A percentile compares a stretch with the other conserved stretches of the same genome.
phyloP scores from a whole-genome alignment of 2,329 filamentous ascomycete genomes.

The Trichoderma afroharzianum region DNA sequence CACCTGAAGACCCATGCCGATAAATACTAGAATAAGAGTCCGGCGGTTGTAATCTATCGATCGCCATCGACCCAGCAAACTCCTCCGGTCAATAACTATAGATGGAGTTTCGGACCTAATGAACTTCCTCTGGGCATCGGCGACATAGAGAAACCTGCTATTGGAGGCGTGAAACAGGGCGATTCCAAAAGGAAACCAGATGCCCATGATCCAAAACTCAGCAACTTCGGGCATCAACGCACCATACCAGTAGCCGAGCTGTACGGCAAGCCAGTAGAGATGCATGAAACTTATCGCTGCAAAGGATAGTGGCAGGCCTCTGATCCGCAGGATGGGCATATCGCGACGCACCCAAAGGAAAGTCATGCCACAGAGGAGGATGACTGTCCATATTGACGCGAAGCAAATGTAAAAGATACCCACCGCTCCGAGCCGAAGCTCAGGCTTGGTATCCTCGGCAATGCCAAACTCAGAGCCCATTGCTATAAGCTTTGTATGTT shows the following conservation, averaged over 20 bases:
- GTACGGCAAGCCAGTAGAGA: slow-evolving; percentile 41
- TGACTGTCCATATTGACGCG: slow-evolving; percentile 36
- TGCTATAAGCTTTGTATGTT: slow-evolving; percentile 5
- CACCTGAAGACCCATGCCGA: slow-evolving; percentile 57
- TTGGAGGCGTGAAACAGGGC: slow-evolving; percentile 64
- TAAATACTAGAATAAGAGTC: slow-evolving; percentile 47
- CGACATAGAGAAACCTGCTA: slow-evolving; percentile 56
- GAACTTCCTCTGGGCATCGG: slow-evolving; percentile 49
- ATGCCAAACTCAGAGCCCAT: slow-evolving; percentile 34
- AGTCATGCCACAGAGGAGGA: slow-evolving; percentile 38
- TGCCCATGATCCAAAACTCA: slow-evolving; percentile 66
- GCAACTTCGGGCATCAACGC: slow-evolving; percentile 46
- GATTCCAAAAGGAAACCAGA: slow-evolving; percentile 62
- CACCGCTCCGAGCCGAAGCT: slow-evolving; percentile 34
- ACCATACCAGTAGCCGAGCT: slow-evolving; percentile 38
- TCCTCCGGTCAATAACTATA: slow-evolving; percentile 23
- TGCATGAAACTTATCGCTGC: slow-evolving; percentile 39
- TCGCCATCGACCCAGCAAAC: slow-evolving; percentile 36
- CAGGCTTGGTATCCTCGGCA: slow-evolving; percentile 30
- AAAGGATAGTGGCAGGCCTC: slow-evolving; percentile 40
- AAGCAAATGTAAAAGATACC: slow-evolving; percentile 42
- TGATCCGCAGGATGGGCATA: slow-evolving; percentile 39
- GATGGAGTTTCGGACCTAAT: slow-evolving; percentile 21
- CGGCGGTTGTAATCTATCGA: slow-evolving; percentile 45
- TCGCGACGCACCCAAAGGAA: slow-evolving; percentile 40